Conservation (phyloP, 345 rosid species). For the Eucalyptus tenuipes region DNA sequence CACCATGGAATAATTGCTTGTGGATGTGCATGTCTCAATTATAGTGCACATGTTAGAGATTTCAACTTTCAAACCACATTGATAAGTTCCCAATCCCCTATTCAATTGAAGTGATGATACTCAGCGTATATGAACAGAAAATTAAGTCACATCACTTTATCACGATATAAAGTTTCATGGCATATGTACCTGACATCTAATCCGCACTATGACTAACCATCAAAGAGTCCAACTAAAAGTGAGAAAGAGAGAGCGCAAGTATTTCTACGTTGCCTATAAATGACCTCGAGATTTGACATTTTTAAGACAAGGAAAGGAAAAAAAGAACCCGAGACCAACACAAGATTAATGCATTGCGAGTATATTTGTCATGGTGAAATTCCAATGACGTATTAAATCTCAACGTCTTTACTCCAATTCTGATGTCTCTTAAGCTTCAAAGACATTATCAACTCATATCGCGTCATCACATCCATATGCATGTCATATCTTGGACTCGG, state of each 20-base stretch:
- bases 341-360: not conserved
- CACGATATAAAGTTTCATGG: not conserved
- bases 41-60: not conserved
- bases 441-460: not conserved
- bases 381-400: not conserved
- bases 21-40: not conserved
- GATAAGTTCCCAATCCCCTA: not conserved
- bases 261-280: not conserved
- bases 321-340: not conserved
- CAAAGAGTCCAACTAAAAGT: not conserved
- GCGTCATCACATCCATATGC: not conserved
- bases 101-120: not conserved
- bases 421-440: not conserved
- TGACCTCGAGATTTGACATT: not conserved
- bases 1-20: not conserved
- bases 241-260: not conserved
- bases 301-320: not conserved
- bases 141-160: not conserved
- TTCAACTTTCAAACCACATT: not conserved
- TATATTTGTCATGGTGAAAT: not conserved
- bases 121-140: not conserved
- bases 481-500: not conserved
- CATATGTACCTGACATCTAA: not conserved
- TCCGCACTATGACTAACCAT: not conserved
- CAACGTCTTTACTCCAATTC: not conserved